Conservation (phyloP, 768 basidiomycete species). For the Mycena filopes region DNA sequence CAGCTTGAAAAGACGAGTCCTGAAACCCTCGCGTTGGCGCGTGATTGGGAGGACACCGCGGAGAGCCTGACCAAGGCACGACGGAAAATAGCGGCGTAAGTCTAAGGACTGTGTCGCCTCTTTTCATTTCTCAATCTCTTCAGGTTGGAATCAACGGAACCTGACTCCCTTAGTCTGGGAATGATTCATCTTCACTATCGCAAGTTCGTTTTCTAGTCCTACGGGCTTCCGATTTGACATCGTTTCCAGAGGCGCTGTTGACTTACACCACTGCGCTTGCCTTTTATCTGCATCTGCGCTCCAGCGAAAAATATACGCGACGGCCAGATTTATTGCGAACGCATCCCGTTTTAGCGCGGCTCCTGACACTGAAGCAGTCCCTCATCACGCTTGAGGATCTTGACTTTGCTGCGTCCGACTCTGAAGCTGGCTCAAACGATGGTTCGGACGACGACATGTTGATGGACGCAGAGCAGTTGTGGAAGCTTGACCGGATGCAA, state of each 20-base stretch:
- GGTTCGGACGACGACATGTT: constrained; percentile 50
- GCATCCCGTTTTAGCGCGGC: constrained; percentile 79
- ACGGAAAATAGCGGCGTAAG: constrained; percentile 66
- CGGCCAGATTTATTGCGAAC: constrained; percentile 70
- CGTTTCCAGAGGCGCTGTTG: constrained; percentile 78
- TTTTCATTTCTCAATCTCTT: constrained; percentile 1
- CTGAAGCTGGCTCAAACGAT: constrained; percentile 56
- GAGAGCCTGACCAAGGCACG: constrained; percentile 61
- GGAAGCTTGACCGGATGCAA: constrained; percentile 51
- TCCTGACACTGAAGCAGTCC: constrained; percentile 86
- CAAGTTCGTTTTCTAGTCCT: constrained; percentile 51
- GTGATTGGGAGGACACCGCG: constrained; percentile 85
- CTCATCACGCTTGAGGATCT: constrained; percentile 85
- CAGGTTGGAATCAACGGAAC: constrained; percentile 61
- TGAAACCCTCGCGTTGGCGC: constrained; percentile 81
- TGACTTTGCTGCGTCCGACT: constrained; percentile 70
- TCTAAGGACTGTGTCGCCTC: neutral
- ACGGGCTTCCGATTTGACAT: constrained; percentile 7
- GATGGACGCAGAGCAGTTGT: constrained; percentile 54
- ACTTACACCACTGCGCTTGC: constrained; percentile 92
- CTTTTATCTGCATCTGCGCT: constrained; percentile 91
- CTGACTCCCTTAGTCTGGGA: constrained; percentile 69
- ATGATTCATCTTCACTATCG: constrained; percentile 91
- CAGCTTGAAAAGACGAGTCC: constrained; percentile 81
- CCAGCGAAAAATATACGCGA: constrained; percentile 70